Base-by-base conservation (phyloP, 1,284 basidiomycete genomes). In the Trichosporon sp. region DNA sequence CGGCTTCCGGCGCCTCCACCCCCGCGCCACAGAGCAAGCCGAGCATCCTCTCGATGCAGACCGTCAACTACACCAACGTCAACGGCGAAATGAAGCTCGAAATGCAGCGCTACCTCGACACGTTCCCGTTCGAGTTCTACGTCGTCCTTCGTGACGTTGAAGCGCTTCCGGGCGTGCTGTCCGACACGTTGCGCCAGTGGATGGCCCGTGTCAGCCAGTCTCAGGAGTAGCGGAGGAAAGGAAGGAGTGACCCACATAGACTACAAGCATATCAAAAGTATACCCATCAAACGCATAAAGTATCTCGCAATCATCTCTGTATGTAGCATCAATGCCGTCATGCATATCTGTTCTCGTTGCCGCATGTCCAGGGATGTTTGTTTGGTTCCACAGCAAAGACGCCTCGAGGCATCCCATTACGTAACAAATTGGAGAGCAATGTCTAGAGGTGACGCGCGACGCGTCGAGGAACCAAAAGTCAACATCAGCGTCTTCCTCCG, bases 91-190 rank as follows among this genome's bases (percentile, higher is more conserved):
- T 95, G 88, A 92, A 98, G 83, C 85, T 99, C 75, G 89, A 92
- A 78, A 89, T 98, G 86, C 87, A 91, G 76, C 88, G 92, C 64
- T 98, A 98, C 81, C 83, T 98, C 75, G 95, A 98, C 79, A 91
- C 93, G 3, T 99, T 99, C 88, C 97, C 97, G 0, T 99, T 99
- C 84, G 94, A 98, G 84, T 97, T 97, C 81, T 99, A 95, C 76
- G 91, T 98, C 64, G 92, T 99, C 18, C 84, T 99, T 60, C 86
- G 94, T 70, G 89, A 92, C 76, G 93, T 97, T 47, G 94, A 97
- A 81, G 89, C 93, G 4, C 85, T 99, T 56, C 97, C 97, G 0
- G 92, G 94, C 67, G 93, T 98, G 13, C 84, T 99, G 72, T 87
- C 92, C n/a, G 89, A 91, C 56, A 98, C 95, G 1, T 85, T 99